These are phyloP conservation scores for Schrenkiella parvula DNA, from an alignment of 345 rosid genomes.

Conservation along the genomic window DNA sequence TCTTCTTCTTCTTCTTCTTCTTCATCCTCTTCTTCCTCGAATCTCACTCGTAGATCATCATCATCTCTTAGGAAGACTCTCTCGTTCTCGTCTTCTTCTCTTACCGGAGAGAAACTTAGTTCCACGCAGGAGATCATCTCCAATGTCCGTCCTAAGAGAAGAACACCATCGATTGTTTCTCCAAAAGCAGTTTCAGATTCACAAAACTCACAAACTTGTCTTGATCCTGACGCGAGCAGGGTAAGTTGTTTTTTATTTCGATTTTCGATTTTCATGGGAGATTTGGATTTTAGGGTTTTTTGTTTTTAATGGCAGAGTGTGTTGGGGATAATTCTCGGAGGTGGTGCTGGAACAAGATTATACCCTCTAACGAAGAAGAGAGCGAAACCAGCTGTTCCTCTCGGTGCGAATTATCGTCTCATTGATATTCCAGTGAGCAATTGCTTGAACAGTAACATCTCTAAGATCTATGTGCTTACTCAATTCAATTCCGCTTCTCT, in stretches of 20 bases:
- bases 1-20: not conserved
- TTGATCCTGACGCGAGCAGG: slow-evolving; percentile 97
- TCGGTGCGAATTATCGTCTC: slow-evolving; percentile 91
- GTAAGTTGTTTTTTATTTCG: slow-evolving; percentile 36
- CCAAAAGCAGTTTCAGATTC: slow-evolving; percentile 95
- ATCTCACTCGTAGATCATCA: slow-evolving; percentile 1
- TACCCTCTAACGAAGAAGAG: slow-evolving; percentile 96
- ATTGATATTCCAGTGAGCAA: slow-evolving; percentile 98
- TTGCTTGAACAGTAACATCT: slow-evolving; percentile 85
- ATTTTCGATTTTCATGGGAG: not conserved
- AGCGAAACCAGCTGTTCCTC: slow-evolving; percentile 94
- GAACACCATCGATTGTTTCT: slow-evolving; percentile 48
- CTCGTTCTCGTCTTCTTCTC: slow-evolving; percentile 59
- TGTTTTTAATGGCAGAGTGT: slow-evolving; percentile 59
- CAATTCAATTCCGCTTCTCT: slow-evolving; percentile 97
- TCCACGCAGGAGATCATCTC: slow-evolving; percentile 11
- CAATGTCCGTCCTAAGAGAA: slow-evolving; percentile 12
- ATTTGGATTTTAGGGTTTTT: not conserved
- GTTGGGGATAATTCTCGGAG: slow-evolving; percentile 89
- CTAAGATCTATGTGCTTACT: slow-evolving; percentile 92
- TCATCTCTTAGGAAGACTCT: slow-evolving; percentile 9
- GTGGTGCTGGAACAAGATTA: slow-evolving; percentile 92
- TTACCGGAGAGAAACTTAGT: slow-evolving; percentile 51
- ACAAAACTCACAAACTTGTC: slow-evolving; percentile 84
- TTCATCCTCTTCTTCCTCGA: not conserved